phyloP scores from a whole-genome alignment of 78 protist genomes.

The Planoprotostelium fungivorum region DNA sequence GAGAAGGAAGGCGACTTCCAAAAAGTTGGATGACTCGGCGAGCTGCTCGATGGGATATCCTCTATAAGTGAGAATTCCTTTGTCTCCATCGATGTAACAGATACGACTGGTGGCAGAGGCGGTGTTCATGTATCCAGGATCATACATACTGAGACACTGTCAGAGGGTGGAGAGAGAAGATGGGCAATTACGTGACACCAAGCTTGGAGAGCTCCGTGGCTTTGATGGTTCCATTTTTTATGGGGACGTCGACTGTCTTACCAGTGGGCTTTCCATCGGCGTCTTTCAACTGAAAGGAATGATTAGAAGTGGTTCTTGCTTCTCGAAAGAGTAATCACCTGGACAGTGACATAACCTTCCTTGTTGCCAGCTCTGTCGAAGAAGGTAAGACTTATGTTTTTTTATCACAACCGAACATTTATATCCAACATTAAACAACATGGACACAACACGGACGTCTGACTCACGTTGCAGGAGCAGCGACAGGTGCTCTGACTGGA shows the following conservation, averaged over 20 bases:
- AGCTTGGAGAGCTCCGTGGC: conserved; percentile 23
- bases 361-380: not conserved
- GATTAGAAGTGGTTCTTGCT: not conserved
- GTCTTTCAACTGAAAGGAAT: not conserved
- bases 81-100: conserved; percentile 60
- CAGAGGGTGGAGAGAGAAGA: not conserved
- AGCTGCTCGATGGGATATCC: conserved; percentile 72
- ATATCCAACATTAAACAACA: too few relatives aligned
- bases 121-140: conserved; percentile 54
- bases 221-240: conserved; percentile 25
- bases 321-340: too few relatives aligned
- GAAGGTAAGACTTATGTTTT: not conserved
- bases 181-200: conserved; percentile 26
- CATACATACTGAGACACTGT: conserved; percentile 22
- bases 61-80: conserved; percentile 46
- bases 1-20: conserved; percentile 48
- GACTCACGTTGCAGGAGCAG: not conserved
- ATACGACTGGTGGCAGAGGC: conserved; percentile 35
- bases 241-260: conserved; percentile 23
- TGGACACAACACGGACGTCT: too few relatives aligned
- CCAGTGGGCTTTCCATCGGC: conserved; percentile 9
- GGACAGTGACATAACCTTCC: not conserved
- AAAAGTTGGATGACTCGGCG: conserved; percentile 48
- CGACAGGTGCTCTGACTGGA: not conserved
- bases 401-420: too few relatives aligned